Conservation (phyloP, 2,329 filamentous ascomycete genomes). For the Colletotrichum camelliae region DNA sequence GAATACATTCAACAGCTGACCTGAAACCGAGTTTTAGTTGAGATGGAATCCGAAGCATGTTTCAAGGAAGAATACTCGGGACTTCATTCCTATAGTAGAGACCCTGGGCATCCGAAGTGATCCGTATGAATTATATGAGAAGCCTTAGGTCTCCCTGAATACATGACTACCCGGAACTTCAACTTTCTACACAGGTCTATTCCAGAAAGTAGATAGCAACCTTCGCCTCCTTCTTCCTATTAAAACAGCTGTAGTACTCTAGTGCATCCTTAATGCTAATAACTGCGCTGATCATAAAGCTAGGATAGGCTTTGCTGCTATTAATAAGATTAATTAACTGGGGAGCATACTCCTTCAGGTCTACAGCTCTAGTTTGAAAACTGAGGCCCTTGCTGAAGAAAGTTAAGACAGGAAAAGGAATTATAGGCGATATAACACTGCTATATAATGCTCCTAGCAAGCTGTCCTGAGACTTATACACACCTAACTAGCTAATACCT, state of each 20-base stretch:
- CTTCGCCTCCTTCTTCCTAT: conserved; percentile 26
- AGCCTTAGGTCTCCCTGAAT: neutral
- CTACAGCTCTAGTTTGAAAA: conserved; percentile 1
- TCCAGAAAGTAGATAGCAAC: neutral
- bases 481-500: conserved; percentile 27
- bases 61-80: too few species aligned
- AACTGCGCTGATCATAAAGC: conserved; percentile 29
- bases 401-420: conserved; percentile 23
- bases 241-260: conserved; percentile 29
- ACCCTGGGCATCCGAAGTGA: neutral
- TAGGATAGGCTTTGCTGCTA: conserved; percentile 26
- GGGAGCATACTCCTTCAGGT: neutral
- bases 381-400: conserved; percentile 22
- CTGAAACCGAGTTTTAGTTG: too few species aligned
- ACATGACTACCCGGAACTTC: neutral
- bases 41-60: too few species aligned
- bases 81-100: too few species aligned
- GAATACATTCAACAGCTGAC: too few species aligned
- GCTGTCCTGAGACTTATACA: conserved; percentile 20
- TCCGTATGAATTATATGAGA: neutral
- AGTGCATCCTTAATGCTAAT: conserved; percentile 10
- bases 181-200: neutral
- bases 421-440: neutral
- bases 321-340: conserved; percentile 24
- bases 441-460: conserved; percentile 16